Conservation (phyloP, 805 yeast species). For the Millerozyma miso region DNA sequence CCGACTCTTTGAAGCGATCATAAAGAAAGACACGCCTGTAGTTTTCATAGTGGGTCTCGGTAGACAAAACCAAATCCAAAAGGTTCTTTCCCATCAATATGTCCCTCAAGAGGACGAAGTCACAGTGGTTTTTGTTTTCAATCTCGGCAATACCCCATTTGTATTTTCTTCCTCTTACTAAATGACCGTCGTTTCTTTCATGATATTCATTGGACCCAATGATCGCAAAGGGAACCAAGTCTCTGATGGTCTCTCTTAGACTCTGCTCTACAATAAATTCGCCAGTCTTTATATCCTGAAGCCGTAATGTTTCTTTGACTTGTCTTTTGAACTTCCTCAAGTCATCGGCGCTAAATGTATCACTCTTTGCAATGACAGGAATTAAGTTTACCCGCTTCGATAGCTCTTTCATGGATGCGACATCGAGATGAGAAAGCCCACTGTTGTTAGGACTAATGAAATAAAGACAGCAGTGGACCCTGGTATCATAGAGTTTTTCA, state of each 20-base stretch:
- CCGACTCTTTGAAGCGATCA: conserved; percentile 34
- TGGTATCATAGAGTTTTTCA: conserved; percentile 43
- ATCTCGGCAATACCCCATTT: conserved; percentile 86
- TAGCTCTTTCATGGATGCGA: conserved; percentile 31
- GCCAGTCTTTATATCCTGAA: conserved; percentile 27
- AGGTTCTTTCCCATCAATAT: conserved; percentile 65
- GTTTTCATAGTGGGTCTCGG: conserved; percentile 72
- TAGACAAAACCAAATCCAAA: conserved; percentile 72
- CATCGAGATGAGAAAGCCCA: conserved; percentile 37
- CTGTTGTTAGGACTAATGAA: conserved; percentile 69
- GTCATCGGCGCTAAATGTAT: conserved; percentile 26
- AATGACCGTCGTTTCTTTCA: conserved; percentile 25
- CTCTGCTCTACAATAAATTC: conserved; percentile 26
- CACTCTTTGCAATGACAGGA: conserved; percentile 38
- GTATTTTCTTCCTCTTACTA: conserved; percentile 72
- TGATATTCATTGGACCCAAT: conserved; percentile 56
- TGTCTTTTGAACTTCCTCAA: conserved; percentile 19
- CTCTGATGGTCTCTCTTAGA: conserved; percentile 26
- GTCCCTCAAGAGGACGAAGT: conserved; percentile 61
- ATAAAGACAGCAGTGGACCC: conserved; percentile 84
- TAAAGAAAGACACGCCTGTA: conserved; percentile 59
- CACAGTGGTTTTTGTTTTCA: conserved; percentile 74
- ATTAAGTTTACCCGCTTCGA: conserved; percentile 32
- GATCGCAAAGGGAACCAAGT: conserved; percentile 63
- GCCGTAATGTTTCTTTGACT: conserved; percentile 20